Evolutionary conservation across 2,329 filamentous ascomycete genomes (phyloP).

Genomic region (Verticillium longisporum): DNA sequence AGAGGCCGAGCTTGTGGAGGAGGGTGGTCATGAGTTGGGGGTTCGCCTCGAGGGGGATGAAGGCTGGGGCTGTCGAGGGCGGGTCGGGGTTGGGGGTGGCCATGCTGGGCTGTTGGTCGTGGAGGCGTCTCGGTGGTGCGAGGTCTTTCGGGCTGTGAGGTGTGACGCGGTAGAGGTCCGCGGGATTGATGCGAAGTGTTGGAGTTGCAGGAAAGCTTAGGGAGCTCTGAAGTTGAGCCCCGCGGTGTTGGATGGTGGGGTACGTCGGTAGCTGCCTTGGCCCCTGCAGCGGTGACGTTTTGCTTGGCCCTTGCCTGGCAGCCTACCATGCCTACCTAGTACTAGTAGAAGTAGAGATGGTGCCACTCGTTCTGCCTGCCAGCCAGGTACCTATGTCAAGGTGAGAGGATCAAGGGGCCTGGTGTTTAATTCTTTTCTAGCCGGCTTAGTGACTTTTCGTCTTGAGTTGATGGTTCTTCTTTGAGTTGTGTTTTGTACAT

Average conservation of each 20-base stretch:
- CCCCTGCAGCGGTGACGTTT: background rate
- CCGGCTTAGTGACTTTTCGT: no score
- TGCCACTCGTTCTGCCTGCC: no score
- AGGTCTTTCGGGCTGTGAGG: background rate
- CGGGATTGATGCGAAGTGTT: background rate
- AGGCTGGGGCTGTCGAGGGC: slow-evolving; percentile 31
- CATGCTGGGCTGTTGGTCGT: background rate
- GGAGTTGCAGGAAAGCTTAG: background rate
- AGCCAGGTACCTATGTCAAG: no score
- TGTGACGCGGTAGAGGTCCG: background rate
- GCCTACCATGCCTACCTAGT: background rate
- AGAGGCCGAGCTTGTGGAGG: slow-evolving; percentile 76
- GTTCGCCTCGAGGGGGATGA: slow-evolving; percentile 64
- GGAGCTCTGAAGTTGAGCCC: background rate
- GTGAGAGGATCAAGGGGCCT: no score
- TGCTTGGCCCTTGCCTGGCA: background rate
- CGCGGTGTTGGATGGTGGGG: slow-evolving; percentile 9
- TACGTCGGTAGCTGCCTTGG: background rate
- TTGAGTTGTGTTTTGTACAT: no score
- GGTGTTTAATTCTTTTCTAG: no score
- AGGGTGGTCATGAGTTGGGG: slow-evolving; percentile 82
- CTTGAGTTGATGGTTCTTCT: no score
- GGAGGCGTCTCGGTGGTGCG: background rate
- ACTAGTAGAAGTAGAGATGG: no score
- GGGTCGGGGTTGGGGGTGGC: slow-evolving; percentile 30